phyloP scores from a whole-genome alignment of 108 stramenopile genomes.

The Nitzschia putrida region DNA sequence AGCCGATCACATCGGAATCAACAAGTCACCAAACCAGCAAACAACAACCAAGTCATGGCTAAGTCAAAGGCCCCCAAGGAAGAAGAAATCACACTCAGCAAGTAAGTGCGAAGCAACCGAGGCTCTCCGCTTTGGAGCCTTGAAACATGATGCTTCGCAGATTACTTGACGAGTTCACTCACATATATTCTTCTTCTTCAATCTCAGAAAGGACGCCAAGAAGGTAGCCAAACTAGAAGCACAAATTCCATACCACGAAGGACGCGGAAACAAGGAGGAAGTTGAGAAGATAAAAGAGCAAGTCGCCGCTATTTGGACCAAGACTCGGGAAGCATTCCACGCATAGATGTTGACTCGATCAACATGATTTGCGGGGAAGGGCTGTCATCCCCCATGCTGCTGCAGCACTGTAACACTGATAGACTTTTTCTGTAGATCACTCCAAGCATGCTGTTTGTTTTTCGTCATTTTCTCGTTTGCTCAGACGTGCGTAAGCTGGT shows the following conservation, averaged over 20 bases:
- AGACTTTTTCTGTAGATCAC: too few relatives aligned
- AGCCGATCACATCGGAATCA: not conserved
- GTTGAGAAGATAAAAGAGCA: conserved; percentile 77
- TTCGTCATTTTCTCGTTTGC: too few relatives aligned
- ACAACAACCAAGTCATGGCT: conserved; percentile 37
- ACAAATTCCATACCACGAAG: conserved; percentile 85
- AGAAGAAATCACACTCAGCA: conserved; percentile 70
- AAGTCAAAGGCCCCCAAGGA: conserved; percentile 39
- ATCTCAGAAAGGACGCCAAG: conserved; percentile 79
- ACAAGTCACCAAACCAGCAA: not conserved
- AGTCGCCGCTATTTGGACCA: conserved; percentile 67
- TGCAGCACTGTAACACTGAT: too few relatives aligned
- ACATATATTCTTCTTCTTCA: not conserved
- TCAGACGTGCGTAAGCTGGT: too few relatives aligned
- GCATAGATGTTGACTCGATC: too few relatives aligned
- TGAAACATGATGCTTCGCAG: not conserved
- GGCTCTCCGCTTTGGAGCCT: not conserved
- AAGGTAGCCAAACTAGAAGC: conserved; percentile 78
- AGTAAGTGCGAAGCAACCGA: conserved; percentile 51
- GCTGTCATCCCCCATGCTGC: too few relatives aligned
- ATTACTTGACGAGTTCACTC: not conserved
- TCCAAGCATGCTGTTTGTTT: too few relatives aligned
- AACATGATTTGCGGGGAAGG: too few relatives aligned
- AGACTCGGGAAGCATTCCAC: conserved; percentile 56
- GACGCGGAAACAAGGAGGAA: conserved; percentile 80